Evolutionary conservation across 2,329 filamentous ascomycete genomes (phyloP).

Genomic region (Corynespora cassiicola): DNA sequence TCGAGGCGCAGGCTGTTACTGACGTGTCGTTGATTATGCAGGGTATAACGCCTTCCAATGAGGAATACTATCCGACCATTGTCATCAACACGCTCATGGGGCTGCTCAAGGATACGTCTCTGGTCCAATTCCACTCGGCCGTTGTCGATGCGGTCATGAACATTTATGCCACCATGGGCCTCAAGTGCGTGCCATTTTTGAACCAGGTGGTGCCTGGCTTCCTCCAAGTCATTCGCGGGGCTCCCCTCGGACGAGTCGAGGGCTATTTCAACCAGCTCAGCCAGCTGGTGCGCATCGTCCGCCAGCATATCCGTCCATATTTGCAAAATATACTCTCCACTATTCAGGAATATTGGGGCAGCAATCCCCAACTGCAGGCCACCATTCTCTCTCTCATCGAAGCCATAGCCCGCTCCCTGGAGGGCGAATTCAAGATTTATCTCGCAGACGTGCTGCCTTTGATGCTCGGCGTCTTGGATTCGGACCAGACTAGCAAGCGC

Average conservation of each 20-base stretch:
- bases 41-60: constrained; percentile 91
- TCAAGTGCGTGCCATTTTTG: constrained; percentile 96
- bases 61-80: constrained; percentile 98
- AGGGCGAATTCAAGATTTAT: constrained; percentile 98
- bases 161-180: constrained; percentile 93
- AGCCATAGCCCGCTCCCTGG: constrained; percentile 88
- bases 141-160: constrained; percentile 99
- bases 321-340: constrained; percentile 85
- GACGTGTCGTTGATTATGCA: constrained; percentile 99
- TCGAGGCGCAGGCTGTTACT: constrained; percentile 74
- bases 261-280: constrained; percentile 98
- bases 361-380: constrained; percentile 78
- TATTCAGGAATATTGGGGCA: constrained; percentile 89
- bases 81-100: constrained; percentile 95
- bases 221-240: constrained; percentile 83
- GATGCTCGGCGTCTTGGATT: constrained; percentile 93
- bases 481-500: constrained; percentile 78
- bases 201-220: constrained; percentile 95
- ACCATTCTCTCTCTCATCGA: constrained; percentile 94
- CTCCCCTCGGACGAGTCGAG: constrained; percentile 79
- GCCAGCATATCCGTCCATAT: constrained; percentile 93
- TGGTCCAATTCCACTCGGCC: constrained; percentile 87
- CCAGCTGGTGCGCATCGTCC: constrained; percentile 90
- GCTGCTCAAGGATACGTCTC: constrained; percentile 87
- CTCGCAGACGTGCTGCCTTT: constrained; percentile 85